Conservation (phyloP, 495 filamentous ascomycete species). For the Entonaema liquescens region DNA sequence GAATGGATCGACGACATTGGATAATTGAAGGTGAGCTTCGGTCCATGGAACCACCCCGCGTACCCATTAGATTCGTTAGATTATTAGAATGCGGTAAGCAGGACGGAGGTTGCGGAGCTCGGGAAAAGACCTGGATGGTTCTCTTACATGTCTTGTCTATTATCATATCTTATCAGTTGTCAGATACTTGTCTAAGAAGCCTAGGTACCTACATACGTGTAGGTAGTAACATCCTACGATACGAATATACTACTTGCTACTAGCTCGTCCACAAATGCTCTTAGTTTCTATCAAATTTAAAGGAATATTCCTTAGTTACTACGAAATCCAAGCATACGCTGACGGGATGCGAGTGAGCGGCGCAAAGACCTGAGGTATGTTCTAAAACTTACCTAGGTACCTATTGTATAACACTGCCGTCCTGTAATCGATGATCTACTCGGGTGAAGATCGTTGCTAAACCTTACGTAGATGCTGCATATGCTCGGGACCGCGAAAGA, state of each 20-base stretch:
- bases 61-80: constrained; percentile 20
- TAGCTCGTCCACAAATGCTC: not conserved
- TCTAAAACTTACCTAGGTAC: not conserved
- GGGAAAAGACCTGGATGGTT: constrained; percentile 22
- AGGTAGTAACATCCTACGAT: too few species aligned
- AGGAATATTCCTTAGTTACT: constrained; percentile 8
- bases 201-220: not conserved
- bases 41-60: constrained; percentile 27
- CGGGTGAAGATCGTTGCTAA: constrained; percentile 14
- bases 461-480: not conserved
- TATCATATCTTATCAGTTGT: not conserved
- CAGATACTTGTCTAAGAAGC: not conserved
- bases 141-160: not conserved
- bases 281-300: not conserved
- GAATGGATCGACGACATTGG: constrained; percentile 16
- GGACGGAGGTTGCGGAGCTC: not conserved
- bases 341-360: constrained; percentile 21
- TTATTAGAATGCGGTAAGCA: not conserved
- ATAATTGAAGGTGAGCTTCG: constrained; percentile 16
- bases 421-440: constrained; percentile 5
- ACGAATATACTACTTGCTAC: not conserved
- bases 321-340: constrained; percentile 18
- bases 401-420: constrained; percentile 16
- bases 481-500: not conserved
- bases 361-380: constrained; percentile 27